Evolutionary conservation across 306 rosid species (phyloP), one percentile per base, ranked within the genome.

Genomic region (Ceratonia siliqua): DNA sequence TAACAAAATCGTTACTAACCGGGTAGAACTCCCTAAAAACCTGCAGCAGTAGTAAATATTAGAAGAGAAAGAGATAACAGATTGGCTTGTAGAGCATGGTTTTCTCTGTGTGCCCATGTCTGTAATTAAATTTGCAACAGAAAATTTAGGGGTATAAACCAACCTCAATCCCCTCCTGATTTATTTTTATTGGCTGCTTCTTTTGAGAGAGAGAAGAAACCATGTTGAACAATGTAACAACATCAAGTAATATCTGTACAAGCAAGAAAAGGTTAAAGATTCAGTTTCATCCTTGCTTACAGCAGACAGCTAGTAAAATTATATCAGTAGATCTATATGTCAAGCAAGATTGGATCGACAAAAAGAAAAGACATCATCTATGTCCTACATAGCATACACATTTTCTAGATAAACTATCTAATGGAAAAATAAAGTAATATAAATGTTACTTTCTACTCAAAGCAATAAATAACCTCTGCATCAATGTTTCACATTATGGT

Each of bases 21-120:
- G 98, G 97, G 78, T 79, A 91, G 76, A 76, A 79, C 78, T 91
- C 97, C 81, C 97, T 83, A 68, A 84, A 89, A 67, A 86, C 87
- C 97, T 92, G 85, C 56, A 53, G 61, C 69, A 32, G 15, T 46
- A 25, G 69, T n/a, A 72, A 13, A 71, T 56, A 28, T 49, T 18
- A 46, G 20, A 68, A 48, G 28, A 53, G 36, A 35, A 28, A 61
- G 46, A 32, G 13, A 56, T 3, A 39, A 45, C 13, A 76, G 11
- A 59, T 35, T 68, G 70, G 18, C 17, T 15, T 10, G 58, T 21
- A 76, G 53, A 73, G 20, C 38, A 77, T 8, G 8, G 12, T 54
- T 59, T 73, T 30, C 9, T 3, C 39, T 18, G 46, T 61, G 22
- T 30, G 49, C 20, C 64, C 17, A 41, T 61, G 41, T 22, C 38